phyloP scores from a whole-genome alignment of 345 rosid genomes.

The Populus euphratica region DNA sequence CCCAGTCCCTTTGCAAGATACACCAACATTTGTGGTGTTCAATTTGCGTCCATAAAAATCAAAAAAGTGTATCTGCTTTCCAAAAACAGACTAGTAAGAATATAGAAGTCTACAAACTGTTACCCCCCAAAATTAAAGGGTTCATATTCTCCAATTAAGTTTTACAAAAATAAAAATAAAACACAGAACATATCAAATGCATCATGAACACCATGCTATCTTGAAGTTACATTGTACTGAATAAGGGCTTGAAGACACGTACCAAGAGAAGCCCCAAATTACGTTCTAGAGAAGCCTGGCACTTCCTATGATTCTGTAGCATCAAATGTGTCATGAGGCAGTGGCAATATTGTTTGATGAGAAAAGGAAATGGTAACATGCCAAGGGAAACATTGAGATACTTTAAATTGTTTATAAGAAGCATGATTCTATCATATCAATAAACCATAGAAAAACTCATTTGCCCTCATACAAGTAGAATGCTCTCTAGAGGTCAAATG shows the following conservation, averaged over 20 bases:
- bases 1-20: conserved; percentile 66
- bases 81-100: conserved; percentile 11
- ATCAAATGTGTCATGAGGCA: conserved; percentile 11
- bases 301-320: conserved; percentile 53
- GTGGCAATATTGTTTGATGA: neutral
- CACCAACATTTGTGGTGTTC: conserved; percentile 75
- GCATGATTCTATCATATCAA: neutral
- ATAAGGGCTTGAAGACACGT: conserved; percentile 19
- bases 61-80: conserved; percentile 70
- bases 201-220: neutral
- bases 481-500: neutral
- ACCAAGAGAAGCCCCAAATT: conserved; percentile 92
- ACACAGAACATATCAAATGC: neutral
- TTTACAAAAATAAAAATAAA: neutral
- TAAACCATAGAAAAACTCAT: neutral
- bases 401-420: neutral
- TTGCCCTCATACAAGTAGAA: neutral
- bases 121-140: neutral
- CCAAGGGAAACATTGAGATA: neutral
- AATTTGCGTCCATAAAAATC: conserved; percentile 83
- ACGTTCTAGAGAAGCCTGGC: conserved; percentile 52
- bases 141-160: neutral
- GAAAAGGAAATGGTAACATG: neutral
- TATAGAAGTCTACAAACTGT: neutral
- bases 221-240: neutral